Conservation (phyloP, 1,139 yeast species). For the Spathaspora sp. region DNA sequence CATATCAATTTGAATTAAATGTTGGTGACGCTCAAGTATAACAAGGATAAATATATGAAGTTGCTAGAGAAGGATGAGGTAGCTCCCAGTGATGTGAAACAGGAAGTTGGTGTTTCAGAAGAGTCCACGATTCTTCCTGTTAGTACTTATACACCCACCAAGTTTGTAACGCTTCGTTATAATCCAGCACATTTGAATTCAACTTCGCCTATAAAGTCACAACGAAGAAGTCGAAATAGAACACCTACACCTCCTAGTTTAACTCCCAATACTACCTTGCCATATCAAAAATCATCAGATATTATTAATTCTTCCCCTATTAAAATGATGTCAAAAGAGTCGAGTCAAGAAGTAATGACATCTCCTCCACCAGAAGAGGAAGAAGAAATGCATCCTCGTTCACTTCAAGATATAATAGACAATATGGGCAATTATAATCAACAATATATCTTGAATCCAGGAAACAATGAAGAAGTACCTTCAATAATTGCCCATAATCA, state of each 20-base stretch:
- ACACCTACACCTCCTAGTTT: neutral
- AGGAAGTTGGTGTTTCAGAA: neutral
- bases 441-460: conserved; percentile 1
- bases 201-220: neutral
- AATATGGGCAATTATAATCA: conserved; percentile 4
- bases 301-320: neutral
- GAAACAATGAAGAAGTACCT: neutral
- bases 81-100: neutral
- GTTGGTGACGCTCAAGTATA: conserved; percentile 13
- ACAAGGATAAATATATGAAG: conserved; percentile 10
- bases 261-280: neutral
- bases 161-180: conserved; percentile 13
- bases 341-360: neutral
- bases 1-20: neutral
- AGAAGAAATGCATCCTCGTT: neutral
- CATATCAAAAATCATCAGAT: neutral
- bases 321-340: neutral
- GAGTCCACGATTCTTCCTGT: neutral
- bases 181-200: conserved; percentile 3
- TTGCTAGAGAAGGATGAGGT: neutral
- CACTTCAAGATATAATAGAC: neutral
- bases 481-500: conserved; percentile 7
- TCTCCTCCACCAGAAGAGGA: neutral
- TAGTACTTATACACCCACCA: conserved; percentile 11
- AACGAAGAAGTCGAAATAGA: conserved; percentile 1